Evolutionary conservation across 257 asterid genomes (phyloP).

Genomic region (Nicotiana sylvestris): DNA sequence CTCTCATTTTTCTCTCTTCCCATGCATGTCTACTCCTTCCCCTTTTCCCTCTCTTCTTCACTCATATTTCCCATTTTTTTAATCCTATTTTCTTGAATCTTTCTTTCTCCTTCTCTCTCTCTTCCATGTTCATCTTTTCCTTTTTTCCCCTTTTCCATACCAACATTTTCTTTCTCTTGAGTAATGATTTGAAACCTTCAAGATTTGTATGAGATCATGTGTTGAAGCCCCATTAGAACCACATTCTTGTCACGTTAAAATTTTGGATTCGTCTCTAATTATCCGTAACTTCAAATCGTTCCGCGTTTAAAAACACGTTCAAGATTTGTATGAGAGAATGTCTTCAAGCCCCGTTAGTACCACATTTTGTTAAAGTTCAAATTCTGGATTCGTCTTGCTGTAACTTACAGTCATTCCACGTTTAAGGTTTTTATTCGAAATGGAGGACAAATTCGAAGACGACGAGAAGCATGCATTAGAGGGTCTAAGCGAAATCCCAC

Average conservation of each 20-base stretch:
- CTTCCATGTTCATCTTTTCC: not conserved
- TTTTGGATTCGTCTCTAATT: not conserved
- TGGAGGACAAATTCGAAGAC: constrained; percentile 27
- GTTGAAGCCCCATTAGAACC: not conserved
- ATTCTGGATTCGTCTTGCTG: not conserved
- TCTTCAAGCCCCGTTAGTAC: not conserved
- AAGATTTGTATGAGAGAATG: not conserved
- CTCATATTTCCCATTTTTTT: constrained; percentile 5
- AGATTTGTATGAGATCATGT: not conserved
- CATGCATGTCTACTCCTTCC: constrained; percentile 3
- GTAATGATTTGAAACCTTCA: too few relatives aligned
- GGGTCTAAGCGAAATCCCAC: constrained; percentile 38
- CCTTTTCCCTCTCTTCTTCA: constrained; percentile 8
- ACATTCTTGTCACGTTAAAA: not conserved
- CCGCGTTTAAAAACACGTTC: too few relatives aligned
- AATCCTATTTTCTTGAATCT: too few relatives aligned
- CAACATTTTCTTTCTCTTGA: not conserved
- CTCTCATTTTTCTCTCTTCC: not conserved
- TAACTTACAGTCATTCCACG: not conserved
- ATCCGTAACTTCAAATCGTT: not conserved
- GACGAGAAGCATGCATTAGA: constrained; percentile 39
- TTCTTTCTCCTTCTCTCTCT: not conserved
- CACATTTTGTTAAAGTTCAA: not conserved
- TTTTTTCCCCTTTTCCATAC: not conserved
- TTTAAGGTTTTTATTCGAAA: not conserved